Conservation (phyloP, 1,284 basidiomycete species). For the Ceratobasidium sp. region DNA sequence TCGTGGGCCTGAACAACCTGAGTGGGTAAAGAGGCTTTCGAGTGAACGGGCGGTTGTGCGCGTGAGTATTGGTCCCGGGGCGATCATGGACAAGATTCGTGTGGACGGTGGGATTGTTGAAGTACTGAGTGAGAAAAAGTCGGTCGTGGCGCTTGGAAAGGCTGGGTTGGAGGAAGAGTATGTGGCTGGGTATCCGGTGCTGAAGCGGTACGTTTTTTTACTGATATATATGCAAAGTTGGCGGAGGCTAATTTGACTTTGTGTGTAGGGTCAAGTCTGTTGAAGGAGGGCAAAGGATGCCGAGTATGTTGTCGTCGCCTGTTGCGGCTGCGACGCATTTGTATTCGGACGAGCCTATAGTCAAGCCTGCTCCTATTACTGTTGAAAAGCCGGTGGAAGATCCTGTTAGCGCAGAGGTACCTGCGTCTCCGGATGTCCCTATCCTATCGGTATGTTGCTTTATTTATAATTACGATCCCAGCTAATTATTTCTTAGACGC, state of each 20-base stretch:
- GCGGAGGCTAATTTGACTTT: neutral
- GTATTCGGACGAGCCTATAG: conserved; percentile 37
- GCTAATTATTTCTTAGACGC: conserved; percentile 12
- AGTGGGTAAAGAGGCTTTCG: conserved; percentile 79
- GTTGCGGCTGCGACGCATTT: conserved; percentile 67
- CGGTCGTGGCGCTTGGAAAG: conserved; percentile 65
- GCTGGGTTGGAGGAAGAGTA: conserved; percentile 80
- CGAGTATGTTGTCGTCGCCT: conserved; percentile 66
- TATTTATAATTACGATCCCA: neutral
- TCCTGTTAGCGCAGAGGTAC: conserved; percentile 10
- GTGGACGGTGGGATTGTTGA: conserved; percentile 69
- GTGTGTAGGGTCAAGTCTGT: conserved; percentile 8
- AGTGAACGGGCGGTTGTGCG: conserved; percentile 75
- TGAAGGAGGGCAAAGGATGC: conserved; percentile 24
- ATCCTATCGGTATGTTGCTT: conserved; percentile 10
- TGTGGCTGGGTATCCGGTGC: conserved; percentile 66
- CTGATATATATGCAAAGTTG: neutral
- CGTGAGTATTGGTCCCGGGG: conserved; percentile 67
- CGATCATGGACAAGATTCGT: conserved; percentile 56
- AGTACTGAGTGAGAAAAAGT: conserved; percentile 81
- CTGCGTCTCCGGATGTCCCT: conserved; percentile 19
- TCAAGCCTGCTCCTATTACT: conserved; percentile 10
- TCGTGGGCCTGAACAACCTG: conserved; percentile 74
- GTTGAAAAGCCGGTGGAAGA: conserved; percentile 27
- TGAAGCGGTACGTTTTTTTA: conserved; percentile 68